Percentiles rank a stretch among this genome's conserved stretches.
These are phyloP conservation scores for Cetradonia linearis DNA, from an alignment of 495 filamentous ascomycete genomes.

Conservation along the genomic window DNA sequence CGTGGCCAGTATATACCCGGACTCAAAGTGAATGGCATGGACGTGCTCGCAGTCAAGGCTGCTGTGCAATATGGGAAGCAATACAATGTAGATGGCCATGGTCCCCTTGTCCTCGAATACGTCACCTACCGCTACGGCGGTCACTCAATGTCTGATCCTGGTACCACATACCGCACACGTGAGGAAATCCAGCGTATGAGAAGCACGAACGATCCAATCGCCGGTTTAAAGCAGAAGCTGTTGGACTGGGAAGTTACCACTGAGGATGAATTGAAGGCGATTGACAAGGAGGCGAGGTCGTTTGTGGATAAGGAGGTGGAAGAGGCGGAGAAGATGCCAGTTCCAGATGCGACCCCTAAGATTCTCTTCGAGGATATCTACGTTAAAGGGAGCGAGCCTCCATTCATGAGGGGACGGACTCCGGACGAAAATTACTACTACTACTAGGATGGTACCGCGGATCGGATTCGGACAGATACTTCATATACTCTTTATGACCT, in stretches of 20 bases:
- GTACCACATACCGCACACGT: slow-evolving; percentile 96
- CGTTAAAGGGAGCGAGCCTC: slow-evolving; percentile 79
- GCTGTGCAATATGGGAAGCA: slow-evolving; percentile 87
- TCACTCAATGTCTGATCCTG: slow-evolving; percentile 98
- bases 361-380: slow-evolving; percentile 97
- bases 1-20: slow-evolving; percentile 99
- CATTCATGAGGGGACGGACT: slow-evolving; percentile 79
- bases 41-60: slow-evolving; percentile 94
- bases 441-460: background rate
- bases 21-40: slow-evolving; percentile 99
- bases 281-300: slow-evolving; percentile 84
- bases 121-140: slow-evolving; percentile 99
- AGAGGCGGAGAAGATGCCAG: slow-evolving; percentile 73
- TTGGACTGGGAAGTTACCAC: slow-evolving; percentile 85
- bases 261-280: slow-evolving; percentile 92
- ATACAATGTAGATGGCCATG: slow-evolving; percentile 68
- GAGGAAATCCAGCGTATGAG: slow-evolving; percentile 99
- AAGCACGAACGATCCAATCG: slow-evolving; percentile 94
- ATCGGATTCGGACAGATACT: background rate
- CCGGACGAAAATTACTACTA: slow-evolving; percentile 94
- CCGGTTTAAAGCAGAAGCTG: slow-evolving; percentile 94
- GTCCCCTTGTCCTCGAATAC: slow-evolving; percentile 93
- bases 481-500: background rate
- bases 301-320: slow-evolving; percentile 84
- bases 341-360: slow-evolving; percentile 63